Evolutionary conservation across 345 rosid species (phyloP).

Genomic region (Theobroma cacao): DNA sequence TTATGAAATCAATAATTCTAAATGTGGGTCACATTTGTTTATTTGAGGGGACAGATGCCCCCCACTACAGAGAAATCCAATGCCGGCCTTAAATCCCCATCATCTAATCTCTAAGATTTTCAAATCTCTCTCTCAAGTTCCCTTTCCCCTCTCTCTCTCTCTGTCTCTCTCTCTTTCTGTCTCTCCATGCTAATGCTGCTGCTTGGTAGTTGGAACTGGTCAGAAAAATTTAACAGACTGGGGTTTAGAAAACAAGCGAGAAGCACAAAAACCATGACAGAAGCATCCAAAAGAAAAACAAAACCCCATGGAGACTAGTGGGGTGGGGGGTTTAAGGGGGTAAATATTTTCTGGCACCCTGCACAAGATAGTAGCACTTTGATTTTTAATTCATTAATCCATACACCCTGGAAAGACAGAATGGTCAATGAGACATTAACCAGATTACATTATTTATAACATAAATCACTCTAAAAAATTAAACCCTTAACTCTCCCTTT

Average conservation of each 20-base stretch:
- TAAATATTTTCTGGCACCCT: neutral
- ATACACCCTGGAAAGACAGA: neutral
- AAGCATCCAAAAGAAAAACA: constrained; percentile 16
- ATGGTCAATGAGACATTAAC: neutral
- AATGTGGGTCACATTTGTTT: constrained; percentile 25
- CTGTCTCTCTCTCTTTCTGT: too few relatives aligned
- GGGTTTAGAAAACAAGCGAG: neutral
- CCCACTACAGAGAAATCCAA: neutral
- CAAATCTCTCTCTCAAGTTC: neutral
- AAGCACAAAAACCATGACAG: constrained; percentile 17
- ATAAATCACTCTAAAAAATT: neutral
- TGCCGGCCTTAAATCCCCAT: neutral
- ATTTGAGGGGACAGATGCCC: neutral
- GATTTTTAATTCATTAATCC: constrained; percentile 20
- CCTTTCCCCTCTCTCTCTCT: neutral
- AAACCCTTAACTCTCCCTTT: neutral
- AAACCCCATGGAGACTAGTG: constrained; percentile 14
- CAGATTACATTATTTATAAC: neutral
- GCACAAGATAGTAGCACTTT: constrained; percentile 3
- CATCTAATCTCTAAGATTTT: neutral
- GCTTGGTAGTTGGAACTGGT: neutral
- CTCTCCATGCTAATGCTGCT: neutral
- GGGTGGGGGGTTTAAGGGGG: neutral
- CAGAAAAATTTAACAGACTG: neutral
- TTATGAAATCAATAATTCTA: constrained; percentile 5